A percentile compares a stretch with the other conserved stretches of the same genome.
Evolutionary conservation across 805 yeast genomes (phyloP).

Genomic region (Zygosaccharomyces rouxii): DNA sequence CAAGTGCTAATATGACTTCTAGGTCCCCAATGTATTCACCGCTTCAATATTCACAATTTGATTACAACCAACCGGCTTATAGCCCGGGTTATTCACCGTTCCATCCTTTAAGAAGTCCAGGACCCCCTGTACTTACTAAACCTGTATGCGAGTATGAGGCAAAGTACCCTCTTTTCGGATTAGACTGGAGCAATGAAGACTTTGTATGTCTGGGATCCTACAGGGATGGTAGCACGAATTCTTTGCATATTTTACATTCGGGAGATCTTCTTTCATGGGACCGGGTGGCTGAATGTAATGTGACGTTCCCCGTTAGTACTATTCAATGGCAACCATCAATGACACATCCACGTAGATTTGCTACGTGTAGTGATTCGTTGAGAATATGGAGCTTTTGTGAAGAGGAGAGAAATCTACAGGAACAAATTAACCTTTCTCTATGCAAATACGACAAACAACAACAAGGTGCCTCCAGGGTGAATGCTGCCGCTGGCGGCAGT

Average conservation of each 20-base stretch:
- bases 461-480: constrained; percentile 32
- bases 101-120: constrained; percentile 18
- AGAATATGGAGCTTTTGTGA: constrained; percentile 33
- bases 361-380: constrained; percentile 36
- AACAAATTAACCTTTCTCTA: constrained; percentile 40
- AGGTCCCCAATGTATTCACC: constrained; percentile 34
- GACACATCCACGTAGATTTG: constrained; percentile 28
- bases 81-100: constrained; percentile 18
- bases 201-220: constrained; percentile 45
- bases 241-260: constrained; percentile 50
- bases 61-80: constrained; percentile 15
- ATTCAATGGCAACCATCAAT: constrained; percentile 35
- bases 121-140: constrained; percentile 6
- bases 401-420: constrained; percentile 32
- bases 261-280: constrained; percentile 75
- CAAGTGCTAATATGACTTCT: constrained; percentile 8
- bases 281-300: constrained; percentile 26
- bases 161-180: constrained; percentile 29
- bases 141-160: constrained; percentile 30
- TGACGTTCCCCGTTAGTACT: constrained; percentile 33
- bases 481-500: constrained; percentile 4
- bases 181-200: constrained; percentile 35
- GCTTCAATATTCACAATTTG: constrained; percentile 22
- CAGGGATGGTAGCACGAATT: constrained; percentile 71
- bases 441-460: constrained; percentile 43